A percentile compares a stretch with the other conserved stretches of the same genome.
Conservation (phyloP, 2,329 filamentous ascomycete species). For the Colletotrichum falcatum region DNA sequence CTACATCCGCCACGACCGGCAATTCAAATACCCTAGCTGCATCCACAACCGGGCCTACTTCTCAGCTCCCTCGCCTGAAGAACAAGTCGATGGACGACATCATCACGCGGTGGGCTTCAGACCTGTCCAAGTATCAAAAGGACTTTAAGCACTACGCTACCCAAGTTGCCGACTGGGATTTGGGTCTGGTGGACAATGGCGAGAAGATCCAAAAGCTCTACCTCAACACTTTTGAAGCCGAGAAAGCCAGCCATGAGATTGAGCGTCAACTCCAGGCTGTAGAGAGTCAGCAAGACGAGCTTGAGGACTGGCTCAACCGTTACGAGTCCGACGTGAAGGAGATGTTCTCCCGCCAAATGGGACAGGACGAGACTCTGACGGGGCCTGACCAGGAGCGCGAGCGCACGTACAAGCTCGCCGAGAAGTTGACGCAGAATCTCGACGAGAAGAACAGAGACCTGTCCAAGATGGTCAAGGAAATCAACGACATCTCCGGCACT, state of each 20-base stretch:
- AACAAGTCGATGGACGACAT: slow-evolving; percentile 99
- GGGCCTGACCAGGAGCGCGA: slow-evolving; percentile 97
- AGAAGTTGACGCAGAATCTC: slow-evolving; percentile 89
- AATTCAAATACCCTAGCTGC: slow-evolving; percentile 66
- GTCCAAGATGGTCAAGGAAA: slow-evolving; percentile 97
- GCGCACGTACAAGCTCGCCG: slow-evolving; percentile 94
- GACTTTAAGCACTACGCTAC: slow-evolving; percentile 93
- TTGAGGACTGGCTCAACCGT: slow-evolving; percentile 87
- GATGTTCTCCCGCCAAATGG: slow-evolving; percentile 83
- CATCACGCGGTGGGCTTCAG: slow-evolving; percentile 95
- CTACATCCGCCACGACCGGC: slow-evolving; percentile 39
- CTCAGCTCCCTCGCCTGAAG: slow-evolving; percentile 89
- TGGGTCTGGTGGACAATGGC: slow-evolving; percentile 90
- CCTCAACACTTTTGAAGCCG: slow-evolving; percentile 90
- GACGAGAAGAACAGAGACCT: slow-evolving; percentile 95
- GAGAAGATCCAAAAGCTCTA: slow-evolving; percentile 96
- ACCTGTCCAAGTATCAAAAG: slow-evolving; percentile 95
- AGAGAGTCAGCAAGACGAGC: slow-evolving; percentile 92
- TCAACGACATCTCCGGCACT: slow-evolving; percentile 91
- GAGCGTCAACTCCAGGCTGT: slow-evolving; percentile 91
- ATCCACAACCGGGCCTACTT: slow-evolving; percentile 84
- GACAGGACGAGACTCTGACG: slow-evolving; percentile 79
- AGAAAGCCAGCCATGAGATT: slow-evolving; percentile 91
- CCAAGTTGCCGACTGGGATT: slow-evolving; percentile 91
- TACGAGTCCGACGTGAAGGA: slow-evolving; percentile 94